Evolutionary conservation across 768 basidiomycete species (phyloP), one percentile per base, ranked within the genome.

Genomic region (Trametes meyenii): DNA sequence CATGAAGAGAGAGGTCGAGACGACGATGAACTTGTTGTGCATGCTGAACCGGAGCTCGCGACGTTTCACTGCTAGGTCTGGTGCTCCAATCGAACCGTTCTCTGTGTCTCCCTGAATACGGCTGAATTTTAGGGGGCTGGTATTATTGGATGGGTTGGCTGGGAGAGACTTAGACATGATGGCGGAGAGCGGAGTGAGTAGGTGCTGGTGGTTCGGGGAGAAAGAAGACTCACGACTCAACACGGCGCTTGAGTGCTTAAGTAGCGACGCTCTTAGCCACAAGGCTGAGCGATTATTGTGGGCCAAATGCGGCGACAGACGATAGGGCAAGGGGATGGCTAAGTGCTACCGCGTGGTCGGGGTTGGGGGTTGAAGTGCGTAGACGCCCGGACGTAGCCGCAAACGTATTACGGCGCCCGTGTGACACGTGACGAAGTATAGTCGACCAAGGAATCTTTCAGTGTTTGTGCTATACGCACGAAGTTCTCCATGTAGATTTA

Each of bases 31-130:
- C 26, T 55, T 55, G 23, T 21, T 16, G 26, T 21, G 53, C 53
- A 55, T 55, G 24, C 29, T 55, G 52, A 51, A 53, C 8, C 40
- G 52, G 12, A 53, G 52, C 11, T 53, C 52, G 38, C 52, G 38
- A 17, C 50, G 35, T 3, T 38, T 19, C 8, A 21, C 23, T 8
- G 17, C 17, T 3, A 51, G 35, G 23, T 51, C 35, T 13, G 39
- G 39, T 40, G 17, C 39, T 12, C 5, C 39, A 12, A 13, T 40
- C 5, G 39, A 13, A 3, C 17, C 12, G 39, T n/a, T 40, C 2
- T 12, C 29, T 33, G 29, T 33, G 29, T 33, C 29, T 33, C 29
- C 39, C 39, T 40, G 39, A 40, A 40, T 40, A 3, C 39, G 39
- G 11, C 13, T 40, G 39, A 5, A 40, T 40, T n/a, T 40, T 3